Evolutionary conservation across 2,329 filamentous ascomycete genomes (phyloP), one percentile per base, ranked within the genome.

Genomic region (Sporothrix mexicana): DNA sequence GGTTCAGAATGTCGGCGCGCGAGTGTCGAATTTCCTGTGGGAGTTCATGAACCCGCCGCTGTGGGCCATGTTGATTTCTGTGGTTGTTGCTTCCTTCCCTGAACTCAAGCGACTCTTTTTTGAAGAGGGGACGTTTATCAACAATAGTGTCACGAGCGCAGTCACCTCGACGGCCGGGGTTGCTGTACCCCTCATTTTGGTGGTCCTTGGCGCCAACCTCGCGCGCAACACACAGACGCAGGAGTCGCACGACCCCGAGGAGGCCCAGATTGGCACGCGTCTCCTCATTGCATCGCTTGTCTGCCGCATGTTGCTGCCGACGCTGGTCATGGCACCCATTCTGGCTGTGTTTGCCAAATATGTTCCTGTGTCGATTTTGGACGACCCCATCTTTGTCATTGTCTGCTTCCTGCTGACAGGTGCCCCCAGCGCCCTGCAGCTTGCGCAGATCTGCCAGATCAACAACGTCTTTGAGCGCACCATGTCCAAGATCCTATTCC

Each of bases 31-130:
- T 67, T 94, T 94, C 70, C 80, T 95, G 13, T 96, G 93, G 92
- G 92, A 93, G 66, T 97, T 98, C 81, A 98, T 99, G 95, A 98
- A 98, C 82, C 95, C 96, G 57, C 96, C 96, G 0, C 90, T 99
- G 36, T 98, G 95, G 94, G 95, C 96, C 43, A 98, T 99, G 96
- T 84, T 98, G 47, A 85, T 91, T 53, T 93, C 96, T n/a, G 91
- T 98, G 62, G 83, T 97, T 69, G 93, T 99, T 6, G 96, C 96
- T 2, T 97, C 94, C 0, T 88, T 98, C 6, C 96, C 96, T 0
- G 79, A 85, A 0, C 87, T 99, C 8, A 95, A 99, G 80, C 85
- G 87, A 55, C 83, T 96, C 20, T 98, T 99, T 84, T 99, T 98
- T 82, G 87, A 91, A 70, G 90, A 94, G 51, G 95, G 93, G 20